Evolutionary conservation across 176 grass and related monocot genomes (phyloP).

Genomic region (Raddia guianensis): DNA sequence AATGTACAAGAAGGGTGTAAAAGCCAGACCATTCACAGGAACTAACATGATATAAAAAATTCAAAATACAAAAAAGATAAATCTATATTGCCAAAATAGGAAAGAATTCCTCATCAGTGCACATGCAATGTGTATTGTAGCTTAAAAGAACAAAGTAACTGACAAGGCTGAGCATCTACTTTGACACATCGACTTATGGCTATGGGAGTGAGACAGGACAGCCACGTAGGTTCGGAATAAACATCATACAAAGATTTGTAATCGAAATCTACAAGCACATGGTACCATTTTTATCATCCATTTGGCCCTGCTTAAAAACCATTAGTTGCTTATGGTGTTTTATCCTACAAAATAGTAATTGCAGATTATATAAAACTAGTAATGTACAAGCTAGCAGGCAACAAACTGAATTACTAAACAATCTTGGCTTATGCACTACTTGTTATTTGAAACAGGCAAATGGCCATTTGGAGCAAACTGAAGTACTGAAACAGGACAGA

Average conservation of each 20-base stretch:
- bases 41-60: neutral
- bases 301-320: neutral
- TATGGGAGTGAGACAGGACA: neutral
- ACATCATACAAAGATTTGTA: neutral
- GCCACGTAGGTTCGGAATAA: neutral
- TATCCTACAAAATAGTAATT: neutral
- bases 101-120: neutral
- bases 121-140: neutral
- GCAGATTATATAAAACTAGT: neutral
- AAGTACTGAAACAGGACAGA: neutral
- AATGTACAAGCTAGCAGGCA: neutral
- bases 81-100: neutral
- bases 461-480: neutral
- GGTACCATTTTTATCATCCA: neutral
- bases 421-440: neutral
- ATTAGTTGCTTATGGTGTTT: neutral
- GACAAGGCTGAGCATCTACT: neutral
- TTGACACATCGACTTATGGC: neutral
- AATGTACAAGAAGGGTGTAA: constrained; percentile 7
- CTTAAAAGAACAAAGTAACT: neutral
- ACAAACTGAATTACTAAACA: neutral
- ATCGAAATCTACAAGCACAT: neutral
- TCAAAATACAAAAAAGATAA: neutral
- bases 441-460: neutral
- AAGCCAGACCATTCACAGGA: constrained; percentile 16